Evolutionary conservation across 2,329 filamentous ascomycete species (phyloP).

Genomic region (Exophiala bonariae): DNA sequence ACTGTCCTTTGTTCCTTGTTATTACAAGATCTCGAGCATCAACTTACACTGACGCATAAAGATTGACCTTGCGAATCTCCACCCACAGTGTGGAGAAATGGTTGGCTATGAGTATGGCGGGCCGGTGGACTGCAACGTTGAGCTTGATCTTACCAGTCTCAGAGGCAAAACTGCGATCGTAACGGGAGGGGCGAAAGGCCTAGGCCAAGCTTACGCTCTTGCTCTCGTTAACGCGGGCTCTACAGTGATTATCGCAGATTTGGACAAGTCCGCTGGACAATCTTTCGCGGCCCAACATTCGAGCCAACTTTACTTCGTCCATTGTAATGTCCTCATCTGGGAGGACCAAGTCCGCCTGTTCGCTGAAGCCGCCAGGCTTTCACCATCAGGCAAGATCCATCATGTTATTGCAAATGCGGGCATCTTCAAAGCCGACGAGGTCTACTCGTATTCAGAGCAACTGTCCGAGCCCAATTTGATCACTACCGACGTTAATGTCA

Average conservation of each 20-base stretch:
- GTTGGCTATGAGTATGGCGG: constrained; percentile 28
- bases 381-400: constrained; percentile 30
- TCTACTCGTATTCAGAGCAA: constrained; percentile 26
- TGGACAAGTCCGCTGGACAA: constrained; percentile 23
- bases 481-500: constrained; percentile 36
- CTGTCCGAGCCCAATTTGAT: constrained; percentile 34
- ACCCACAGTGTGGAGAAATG: too few species aligned
- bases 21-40: too few species aligned
- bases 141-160: neutral
- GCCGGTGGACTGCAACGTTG: constrained; percentile 38
- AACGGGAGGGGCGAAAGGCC: constrained; percentile 31
- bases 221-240: constrained; percentile 35
- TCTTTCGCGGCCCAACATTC: constrained; percentile 27
- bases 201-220: constrained; percentile 39
- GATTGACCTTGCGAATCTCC: too few species aligned
- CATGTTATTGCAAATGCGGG: constrained; percentile 38
- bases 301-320: constrained; percentile 31
- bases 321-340: constrained; percentile 35
- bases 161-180: constrained; percentile 11
- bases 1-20: too few species aligned
- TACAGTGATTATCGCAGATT: constrained; percentile 25
- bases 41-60: too few species aligned
- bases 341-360: constrained; percentile 35
- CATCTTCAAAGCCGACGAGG: constrained; percentile 31
- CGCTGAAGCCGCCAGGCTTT: constrained; percentile 29